Evolutionary conservation across 176 grass and related monocot genomes (phyloP).

Genomic region (Triticum monococcum): DNA sequence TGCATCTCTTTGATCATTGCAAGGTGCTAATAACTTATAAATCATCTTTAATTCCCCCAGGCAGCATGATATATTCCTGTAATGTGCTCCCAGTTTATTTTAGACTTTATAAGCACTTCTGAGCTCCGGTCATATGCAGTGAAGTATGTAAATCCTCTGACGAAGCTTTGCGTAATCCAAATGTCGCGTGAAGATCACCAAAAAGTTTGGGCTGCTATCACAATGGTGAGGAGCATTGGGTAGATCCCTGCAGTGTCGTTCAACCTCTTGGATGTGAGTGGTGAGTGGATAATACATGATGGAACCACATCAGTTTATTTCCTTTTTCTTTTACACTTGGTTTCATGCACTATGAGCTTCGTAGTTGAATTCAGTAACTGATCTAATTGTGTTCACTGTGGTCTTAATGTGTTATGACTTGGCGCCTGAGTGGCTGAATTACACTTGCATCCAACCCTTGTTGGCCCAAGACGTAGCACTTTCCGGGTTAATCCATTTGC

Average conservation of each 20-base stretch:
- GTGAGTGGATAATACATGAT: constrained; percentile 29
- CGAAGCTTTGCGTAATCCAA: constrained; percentile 65
- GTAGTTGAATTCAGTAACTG: neutral
- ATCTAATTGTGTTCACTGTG: neutral
- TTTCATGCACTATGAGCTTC: neutral
- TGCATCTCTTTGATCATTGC: constrained; percentile 61
- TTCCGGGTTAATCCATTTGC: neutral
- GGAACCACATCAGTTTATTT: neutral
- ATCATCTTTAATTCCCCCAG: neutral
- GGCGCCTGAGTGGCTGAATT: neutral
- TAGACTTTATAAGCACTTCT: neutral
- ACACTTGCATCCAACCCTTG: neutral
- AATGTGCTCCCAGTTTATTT: neutral
- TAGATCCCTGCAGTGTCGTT: constrained; percentile 45
- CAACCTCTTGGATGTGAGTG: constrained; percentile 69
- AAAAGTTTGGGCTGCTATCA: constrained; percentile 67
- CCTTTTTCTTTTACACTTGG: neutral
- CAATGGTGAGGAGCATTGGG: constrained; percentile 58
- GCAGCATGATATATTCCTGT: neutral
- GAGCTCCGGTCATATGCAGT: constrained; percentile 34
- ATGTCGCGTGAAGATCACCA: constrained; percentile 56
- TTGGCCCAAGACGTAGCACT: neutral
- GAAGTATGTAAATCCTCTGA: constrained; percentile 70
- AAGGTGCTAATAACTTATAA: constrained; percentile 43
- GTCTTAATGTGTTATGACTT: neutral